A percentile compares a stretch with the other conserved stretches of the same genome.
Evolutionary conservation across 768 basidiomycete genomes (phyloP).

Genomic region (Pseudohyphozyma bogoriensis): DNA sequence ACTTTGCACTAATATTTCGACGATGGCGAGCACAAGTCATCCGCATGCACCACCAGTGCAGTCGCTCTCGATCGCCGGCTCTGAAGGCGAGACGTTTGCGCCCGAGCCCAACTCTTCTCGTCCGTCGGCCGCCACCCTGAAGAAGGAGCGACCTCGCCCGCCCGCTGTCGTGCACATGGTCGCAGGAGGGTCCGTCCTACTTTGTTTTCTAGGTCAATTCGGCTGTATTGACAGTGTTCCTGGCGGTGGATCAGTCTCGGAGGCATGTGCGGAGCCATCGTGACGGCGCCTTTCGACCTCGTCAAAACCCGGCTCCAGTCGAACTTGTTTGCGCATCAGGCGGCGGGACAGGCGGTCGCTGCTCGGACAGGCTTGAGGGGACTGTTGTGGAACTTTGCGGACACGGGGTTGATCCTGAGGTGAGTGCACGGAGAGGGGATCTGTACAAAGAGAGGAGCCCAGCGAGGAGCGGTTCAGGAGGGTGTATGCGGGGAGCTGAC

Average conservation of each 20-base stretch:
- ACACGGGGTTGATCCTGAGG: conserved; percentile 84
- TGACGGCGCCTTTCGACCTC: conserved; percentile 95
- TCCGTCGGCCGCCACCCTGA: neutral
- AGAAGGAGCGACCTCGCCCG: conserved; percentile 8
- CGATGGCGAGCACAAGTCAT: neutral
- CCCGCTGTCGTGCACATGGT: conserved; percentile 29
- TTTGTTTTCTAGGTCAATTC: neutral
- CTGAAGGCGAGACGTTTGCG: neutral
- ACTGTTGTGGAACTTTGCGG: conserved; percentile 83
- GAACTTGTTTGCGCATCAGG: conserved; percentile 43
- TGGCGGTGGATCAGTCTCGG: conserved; percentile 76
- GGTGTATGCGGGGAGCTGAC: neutral
- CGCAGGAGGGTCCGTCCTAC: conserved; percentile 31
- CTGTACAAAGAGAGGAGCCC: neutral
- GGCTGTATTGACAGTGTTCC: neutral
- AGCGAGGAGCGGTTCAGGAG: neutral
- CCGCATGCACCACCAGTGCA: neutral
- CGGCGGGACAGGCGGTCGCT: conserved; percentile 35
- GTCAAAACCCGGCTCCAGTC: conserved; percentile 96
- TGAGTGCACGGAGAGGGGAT: conserved; percentile 34
- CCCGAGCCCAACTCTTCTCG: conserved; percentile 1
- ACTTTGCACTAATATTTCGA: neutral
- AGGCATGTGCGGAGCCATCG: conserved; percentile 93
- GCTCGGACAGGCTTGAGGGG: conserved; percentile 39
- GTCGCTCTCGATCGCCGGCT: neutral